Evolutionary conservation across 129 eudicot species (phyloP), one percentile per base, ranked within the genome.

Genomic region (Arctium minus): DNA sequence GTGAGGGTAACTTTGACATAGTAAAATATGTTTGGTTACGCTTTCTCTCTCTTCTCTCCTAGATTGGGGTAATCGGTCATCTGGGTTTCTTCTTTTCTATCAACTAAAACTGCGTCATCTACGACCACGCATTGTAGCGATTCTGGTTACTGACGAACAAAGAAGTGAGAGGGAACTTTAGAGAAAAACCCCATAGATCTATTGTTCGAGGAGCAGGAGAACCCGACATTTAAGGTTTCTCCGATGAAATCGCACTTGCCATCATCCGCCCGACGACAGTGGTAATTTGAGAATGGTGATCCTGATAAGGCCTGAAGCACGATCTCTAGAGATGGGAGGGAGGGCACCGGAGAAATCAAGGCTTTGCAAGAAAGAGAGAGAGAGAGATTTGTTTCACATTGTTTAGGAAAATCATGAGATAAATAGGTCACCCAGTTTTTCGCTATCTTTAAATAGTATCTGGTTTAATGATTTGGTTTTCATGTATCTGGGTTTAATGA

Each of bases 161-260:
- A 67, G 98, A 93, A 82, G 85, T 65, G 17, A 93, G 87, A 10
- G 99, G 99, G 68, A 84, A 80, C 40, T 88, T 89, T 3, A 96
- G 65, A 6, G 94, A 81, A 74, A 94, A 92, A 7, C 92, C 92
- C 94, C 97, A 92, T 1, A 88, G 77, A 5, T 50, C 40, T 38
- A 84, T 83, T 30, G 65, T 81, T 62, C 79, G 88, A 12, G 86
- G 86, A 76, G n/a, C n/a, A n/a, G n/a, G n/a, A n/a, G n/a, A n/a
- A n/a, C 89, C 81, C 32, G 90, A 85, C 2, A 79, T 53, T 3
- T 88, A 82, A n/a, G 89, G 80, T 80, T 82, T 90, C 27, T 89
- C 96, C 42, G 83, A 67, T 65, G 90, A 77, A 3, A 86, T 73
- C 27, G 84, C 74, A 79, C 65, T 80, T 22, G 27, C 27, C 40